Base-by-base conservation (phyloP, 805 yeast genomes). In the Lipomyces mesembrius region DNA sequence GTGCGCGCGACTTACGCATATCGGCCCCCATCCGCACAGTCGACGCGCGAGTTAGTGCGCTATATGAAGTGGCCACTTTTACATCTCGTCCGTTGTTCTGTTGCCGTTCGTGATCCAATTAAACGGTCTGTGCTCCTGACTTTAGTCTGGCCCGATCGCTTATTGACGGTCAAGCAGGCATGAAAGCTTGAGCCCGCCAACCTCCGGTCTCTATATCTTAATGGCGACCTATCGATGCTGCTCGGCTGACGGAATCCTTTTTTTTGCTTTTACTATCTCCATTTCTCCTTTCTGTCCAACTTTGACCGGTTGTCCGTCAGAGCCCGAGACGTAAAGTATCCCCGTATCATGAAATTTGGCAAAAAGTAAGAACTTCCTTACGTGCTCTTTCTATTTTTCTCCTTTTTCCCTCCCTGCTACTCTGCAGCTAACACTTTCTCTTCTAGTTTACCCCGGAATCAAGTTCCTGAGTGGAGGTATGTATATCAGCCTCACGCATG, bases 391-490 rank as follows among this genome's bases (percentile, higher is more conserved):
- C 39, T 14, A 37, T 11, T 37, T 37, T 11, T 37, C 39, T 5
- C 32, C 7, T n/a, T 8, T 14, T 17, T n/a, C n/a, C n/a, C 22
- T 25, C 39, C 54, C 55, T 35, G 35, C 27, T 29, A 43, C 49
- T 52, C 59, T 54, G 37, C 51, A 53, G 29, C 27, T 46, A 43
- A 17, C 22, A 39, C 20, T 53, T 53, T 1, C 12, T 43, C 46
- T 29, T 58, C 66, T 58, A 80, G 83, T 35, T 82, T 91, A 71
- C 79, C 87, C 39, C 82, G 90, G 59, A 96, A 94, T 78, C 97
- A 92, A 81, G 92, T 93, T 65, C 98, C 98, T 2, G 97, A 92
- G 78, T 94, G 98, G 98, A 83, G 87, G 79, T 77, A 64, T 52
- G 78, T 71, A 39, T 20, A 32, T 14, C 29, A 11, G 17, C 7